phyloP scores from a whole-genome alignment of 2,329 filamentous ascomycete genomes.

The Leptographium lundbergii region DNA sequence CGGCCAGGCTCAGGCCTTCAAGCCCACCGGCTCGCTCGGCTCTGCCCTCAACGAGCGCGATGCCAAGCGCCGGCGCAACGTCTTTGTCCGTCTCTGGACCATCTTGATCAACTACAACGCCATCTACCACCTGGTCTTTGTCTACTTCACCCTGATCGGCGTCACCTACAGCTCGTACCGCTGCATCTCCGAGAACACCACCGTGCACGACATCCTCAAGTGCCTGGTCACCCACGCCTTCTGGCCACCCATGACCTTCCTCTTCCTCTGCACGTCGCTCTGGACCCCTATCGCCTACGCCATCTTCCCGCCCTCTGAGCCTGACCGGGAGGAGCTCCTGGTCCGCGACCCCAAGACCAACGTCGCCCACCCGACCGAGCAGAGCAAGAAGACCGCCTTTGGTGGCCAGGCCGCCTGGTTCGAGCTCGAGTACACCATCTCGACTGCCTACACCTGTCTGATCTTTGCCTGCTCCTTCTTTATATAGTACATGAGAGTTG shows the following conservation, averaged over 20 bases:
- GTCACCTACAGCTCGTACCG: constrained; percentile 38
- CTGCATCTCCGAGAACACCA: constrained; percentile 26
- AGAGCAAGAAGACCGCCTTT: constrained; percentile 25
- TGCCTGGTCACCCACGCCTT: constrained; percentile 46
- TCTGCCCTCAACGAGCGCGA: constrained; percentile 47
- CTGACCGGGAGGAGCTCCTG: constrained; percentile 29
- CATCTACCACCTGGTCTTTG: constrained; percentile 40
- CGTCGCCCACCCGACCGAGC: constrained; percentile 33
- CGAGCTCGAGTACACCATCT: constrained; percentile 39
- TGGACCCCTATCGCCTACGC: constrained; percentile 50
- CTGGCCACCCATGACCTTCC: constrained; percentile 48
- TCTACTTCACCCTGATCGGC: constrained; percentile 38
- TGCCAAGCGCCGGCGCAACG: constrained; percentile 33
- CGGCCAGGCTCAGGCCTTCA: constrained; percentile 45
- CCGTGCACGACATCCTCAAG: constrained; percentile 26
- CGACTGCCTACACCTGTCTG: constrained; percentile 36
- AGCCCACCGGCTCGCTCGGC: constrained; percentile 44
- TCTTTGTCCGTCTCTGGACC: constrained; percentile 39
- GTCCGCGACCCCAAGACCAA: constrained; percentile 40
- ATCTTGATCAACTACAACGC: constrained; percentile 44
- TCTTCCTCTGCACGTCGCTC: constrained; percentile 39
- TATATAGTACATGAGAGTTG: neutral
- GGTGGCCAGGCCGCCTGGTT: constrained; percentile 39
- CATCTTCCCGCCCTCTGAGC: constrained; percentile 43
- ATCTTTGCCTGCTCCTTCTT: constrained; percentile 27